Base-by-base conservation (phyloP, 805 yeast genomes). In the Saturnispora galanensis region DNA sequence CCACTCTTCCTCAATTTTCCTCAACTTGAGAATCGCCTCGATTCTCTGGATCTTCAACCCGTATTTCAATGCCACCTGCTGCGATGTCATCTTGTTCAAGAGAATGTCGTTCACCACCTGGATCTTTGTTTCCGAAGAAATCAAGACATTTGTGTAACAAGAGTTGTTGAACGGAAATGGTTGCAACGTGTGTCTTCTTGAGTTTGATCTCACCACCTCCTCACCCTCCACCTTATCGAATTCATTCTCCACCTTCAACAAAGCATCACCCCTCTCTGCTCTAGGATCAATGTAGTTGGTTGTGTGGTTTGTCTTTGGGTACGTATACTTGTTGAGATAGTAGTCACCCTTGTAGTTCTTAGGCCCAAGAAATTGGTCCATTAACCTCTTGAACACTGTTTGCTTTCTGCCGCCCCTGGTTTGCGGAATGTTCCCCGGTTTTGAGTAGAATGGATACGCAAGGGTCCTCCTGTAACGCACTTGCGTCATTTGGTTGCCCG, bases 1-100 rank as follows among this genome's bases (percentile, higher is more conserved):
- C 80, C 82, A 76, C 45, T 71, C 64, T 50, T 74, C 63, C 64
- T 90, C 94, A 42, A 89, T 71, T 29, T 68, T 68, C 49, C 74
- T 69, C 50, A 90, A 72, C 60, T 75, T 78, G 21, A 84, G 66
- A 46, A 90, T 71, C n/a, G 97, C 97, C 58, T 89, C 96, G 16
- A 93, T 71, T 61, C 97, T 77, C 43, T 88, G 84, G 49, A 88
- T 76, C 58, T 86, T 84, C 52, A 90, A 68, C 3, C 94, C 90
- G 57, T 79, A 81, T 56, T 76, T 76, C 50, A 81, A 76, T 10
- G 96, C 89, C 38, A 85, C 79, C 52, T 79, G 81, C 59, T 84
- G 90, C 17, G 80, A 65, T 36, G 82, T 71, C 40, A 72, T 56
- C 37, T 77, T 75, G 29, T 76, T 73, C 35, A 67, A 69, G 12